Percentiles rank a stretch among this genome's conserved stretches.
Evolutionary conservation across 257 asterid species (phyloP).

Genomic region (Jasminum sambac): DNA sequence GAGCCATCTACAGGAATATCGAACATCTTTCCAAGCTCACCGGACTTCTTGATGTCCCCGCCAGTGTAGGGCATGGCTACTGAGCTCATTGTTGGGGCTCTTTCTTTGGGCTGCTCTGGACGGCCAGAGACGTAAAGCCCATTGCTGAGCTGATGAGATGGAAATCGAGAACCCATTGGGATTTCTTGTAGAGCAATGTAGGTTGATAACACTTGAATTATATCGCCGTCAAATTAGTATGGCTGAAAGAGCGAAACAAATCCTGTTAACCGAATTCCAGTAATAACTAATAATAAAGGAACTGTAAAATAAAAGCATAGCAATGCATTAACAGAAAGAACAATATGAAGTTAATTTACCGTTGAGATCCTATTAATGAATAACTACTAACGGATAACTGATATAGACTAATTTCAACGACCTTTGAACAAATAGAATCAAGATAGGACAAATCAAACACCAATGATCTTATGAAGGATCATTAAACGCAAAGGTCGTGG

Average conservation of each 20-base stretch:
- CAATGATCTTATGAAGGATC: not conserved
- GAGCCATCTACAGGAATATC: constrained; percentile 79
- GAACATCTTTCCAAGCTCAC: constrained; percentile 95
- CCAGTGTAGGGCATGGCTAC: constrained; percentile 92
- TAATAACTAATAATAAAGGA: constrained; percentile 8
- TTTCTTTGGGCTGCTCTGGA: constrained; percentile 87
- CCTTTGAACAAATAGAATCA: constrained; percentile 14
- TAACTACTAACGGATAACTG: constrained; percentile 18
- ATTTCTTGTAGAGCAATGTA: constrained; percentile 27
- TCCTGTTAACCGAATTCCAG: constrained; percentile 26
- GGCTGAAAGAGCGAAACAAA: constrained; percentile 31
- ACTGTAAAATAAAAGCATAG: constrained; percentile 22
- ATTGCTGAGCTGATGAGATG: constrained; percentile 91
- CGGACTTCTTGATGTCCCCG: constrained; percentile 88
- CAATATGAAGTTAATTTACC: constrained; percentile 6
- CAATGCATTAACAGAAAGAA: constrained; percentile 15
- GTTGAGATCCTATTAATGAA: constrained; percentile 12
- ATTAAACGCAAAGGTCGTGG: not conserved
- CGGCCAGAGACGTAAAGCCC: constrained; percentile 90
- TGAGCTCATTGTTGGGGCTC: constrained; percentile 69
- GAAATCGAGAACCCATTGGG: constrained; percentile 89
- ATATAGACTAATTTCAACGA: constrained; percentile 11
- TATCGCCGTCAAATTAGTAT: constrained; percentile 23
- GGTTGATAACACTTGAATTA: constrained; percentile 21
- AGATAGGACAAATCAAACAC: not conserved